phyloP scores from a whole-genome alignment of 2,329 filamentous ascomycete species.

The Penicillium frequentans region DNA sequence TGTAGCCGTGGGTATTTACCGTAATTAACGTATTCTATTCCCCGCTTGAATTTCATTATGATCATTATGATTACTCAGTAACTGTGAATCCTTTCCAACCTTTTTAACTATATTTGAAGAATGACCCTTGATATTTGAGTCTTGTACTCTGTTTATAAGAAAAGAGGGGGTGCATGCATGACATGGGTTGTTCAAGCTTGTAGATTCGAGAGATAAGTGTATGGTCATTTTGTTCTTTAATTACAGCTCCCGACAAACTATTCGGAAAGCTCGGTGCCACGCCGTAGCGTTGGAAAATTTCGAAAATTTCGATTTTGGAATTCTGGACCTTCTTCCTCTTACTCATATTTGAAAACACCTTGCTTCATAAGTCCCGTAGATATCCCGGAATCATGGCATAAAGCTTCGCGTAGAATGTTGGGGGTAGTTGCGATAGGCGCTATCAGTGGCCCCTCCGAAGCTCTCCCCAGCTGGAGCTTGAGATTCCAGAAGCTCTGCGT shows the following conservation, averaged over 20 bases:
- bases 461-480: conserved; percentile 24
- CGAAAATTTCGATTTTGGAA: not conserved
- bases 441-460: conserved; percentile 30
- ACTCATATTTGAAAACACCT: not conserved
- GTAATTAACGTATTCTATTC: conserved; percentile 9
- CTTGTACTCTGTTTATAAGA: not conserved
- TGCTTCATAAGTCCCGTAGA: not conserved
- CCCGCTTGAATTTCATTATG: not conserved
- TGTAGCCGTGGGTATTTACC: conserved; percentile 9
- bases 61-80: not conserved
- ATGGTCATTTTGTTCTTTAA: conserved; percentile 7
- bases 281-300: conserved; percentile 7
- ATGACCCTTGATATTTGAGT: not conserved
- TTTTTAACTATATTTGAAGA: not conserved
- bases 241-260: not conserved
- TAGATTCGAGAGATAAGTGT: not conserved
- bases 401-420: not conserved
- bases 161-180: conserved; percentile 2
- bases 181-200: conserved; percentile 1
- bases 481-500: conserved; percentile 22
- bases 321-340: not conserved
- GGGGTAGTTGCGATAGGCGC: conserved; percentile 18
- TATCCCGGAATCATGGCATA: not conserved
- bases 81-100: not conserved
- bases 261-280: conserved; percentile 20